Evolutionary conservation across 2,329 filamentous ascomycete genomes (phyloP).

Genomic region (Pseudogymnoascus sp.): DNA sequence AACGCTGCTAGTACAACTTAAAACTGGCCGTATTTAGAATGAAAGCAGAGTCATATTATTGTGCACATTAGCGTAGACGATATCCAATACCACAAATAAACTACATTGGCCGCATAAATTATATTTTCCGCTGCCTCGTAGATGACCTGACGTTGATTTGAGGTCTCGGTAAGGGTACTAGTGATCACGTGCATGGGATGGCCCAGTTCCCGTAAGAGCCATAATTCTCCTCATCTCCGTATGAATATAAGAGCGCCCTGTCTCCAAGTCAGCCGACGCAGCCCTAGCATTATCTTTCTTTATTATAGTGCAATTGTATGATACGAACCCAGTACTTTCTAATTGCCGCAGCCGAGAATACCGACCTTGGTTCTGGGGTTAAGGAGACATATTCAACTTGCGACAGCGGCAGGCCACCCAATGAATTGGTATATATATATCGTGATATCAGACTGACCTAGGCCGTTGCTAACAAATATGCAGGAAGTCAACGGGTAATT

Average conservation of each 20-base stretch:
- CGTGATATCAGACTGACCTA: slow-evolving; percentile 6
- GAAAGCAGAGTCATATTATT: slow-evolving; percentile 1
- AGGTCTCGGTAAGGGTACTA: slow-evolving; percentile 2
- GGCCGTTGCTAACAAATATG: neutral
- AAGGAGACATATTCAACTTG: neutral
- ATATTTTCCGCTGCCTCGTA: neutral
- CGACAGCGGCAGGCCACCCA: neutral
- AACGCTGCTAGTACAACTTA: slow-evolving; percentile 16
- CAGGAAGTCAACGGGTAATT: slow-evolving; percentile 8
- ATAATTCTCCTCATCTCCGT: slow-evolving; percentile 8
- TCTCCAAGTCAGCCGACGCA: slow-evolving; percentile 7
- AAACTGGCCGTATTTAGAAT: neutral
- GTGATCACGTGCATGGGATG: slow-evolving; percentile 1
- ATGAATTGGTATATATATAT: slow-evolving; percentile 8
- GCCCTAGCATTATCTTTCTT: slow-evolving; percentile 4
- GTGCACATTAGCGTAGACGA: slow-evolving; percentile 9
- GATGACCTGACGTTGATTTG: slow-evolving; percentile 4
- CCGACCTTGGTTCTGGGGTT: slow-evolving; percentile 3
- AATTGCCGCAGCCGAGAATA: slow-evolving; percentile 4
- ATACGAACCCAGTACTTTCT: neutral
- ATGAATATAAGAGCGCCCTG: slow-evolving; percentile 1
- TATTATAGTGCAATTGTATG: slow-evolving; percentile 6
- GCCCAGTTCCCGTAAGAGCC: slow-evolving; percentile 1
- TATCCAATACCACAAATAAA: slow-evolving; percentile 8
- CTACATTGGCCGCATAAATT: neutral